A percentile compares a stretch with the other conserved stretches of the same genome.
phyloP scores from a whole-genome alignment of 768 basidiomycete species.

The Leccinum variicolor region DNA sequence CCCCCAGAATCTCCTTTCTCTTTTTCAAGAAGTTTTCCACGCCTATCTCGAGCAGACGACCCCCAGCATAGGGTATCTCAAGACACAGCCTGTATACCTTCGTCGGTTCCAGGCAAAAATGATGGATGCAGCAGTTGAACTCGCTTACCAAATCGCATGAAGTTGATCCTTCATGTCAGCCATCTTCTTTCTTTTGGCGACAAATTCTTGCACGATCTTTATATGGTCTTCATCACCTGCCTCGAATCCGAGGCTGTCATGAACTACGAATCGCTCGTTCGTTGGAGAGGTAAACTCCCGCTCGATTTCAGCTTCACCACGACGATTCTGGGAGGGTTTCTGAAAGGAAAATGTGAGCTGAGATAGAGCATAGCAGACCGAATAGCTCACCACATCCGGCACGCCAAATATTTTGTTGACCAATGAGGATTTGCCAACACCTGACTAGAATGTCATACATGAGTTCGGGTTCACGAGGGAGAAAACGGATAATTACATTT shows the following conservation, averaged over 20 bases:
- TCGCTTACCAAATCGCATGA: constrained; percentile 13
- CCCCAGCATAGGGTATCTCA: constrained; percentile 11
- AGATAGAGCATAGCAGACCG: not conserved
- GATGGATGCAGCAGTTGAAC: not conserved
- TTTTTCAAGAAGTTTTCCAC: constrained; percentile 9
- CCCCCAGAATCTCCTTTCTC: constrained; percentile 4
- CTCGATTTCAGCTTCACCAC: constrained; percentile 9
- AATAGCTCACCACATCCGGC: constrained; percentile 2
- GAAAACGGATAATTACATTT: constrained; percentile 1
- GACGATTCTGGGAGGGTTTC: not conserved
- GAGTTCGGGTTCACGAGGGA: not conserved
- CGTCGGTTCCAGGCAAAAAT: not conserved
- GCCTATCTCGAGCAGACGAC: constrained; percentile 13
- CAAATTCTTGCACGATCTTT: not conserved
- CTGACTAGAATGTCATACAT: constrained; percentile 3
- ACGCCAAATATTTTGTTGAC: constrained; percentile 13
- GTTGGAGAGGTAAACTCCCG: constrained; percentile 10
- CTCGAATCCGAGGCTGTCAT: constrained; percentile 18
- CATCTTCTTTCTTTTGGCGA: constrained; percentile 4
- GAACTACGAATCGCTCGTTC: constrained; percentile 16
- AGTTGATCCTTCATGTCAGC: constrained; percentile 2
- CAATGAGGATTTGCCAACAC: constrained; percentile 16
- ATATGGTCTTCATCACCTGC: constrained; percentile 12
- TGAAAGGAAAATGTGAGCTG: not conserved
- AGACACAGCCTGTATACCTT: constrained; percentile 11